Conservation (phyloP, 2,329 filamentous ascomycete genomes). For the Aspergillus felis region DNA sequence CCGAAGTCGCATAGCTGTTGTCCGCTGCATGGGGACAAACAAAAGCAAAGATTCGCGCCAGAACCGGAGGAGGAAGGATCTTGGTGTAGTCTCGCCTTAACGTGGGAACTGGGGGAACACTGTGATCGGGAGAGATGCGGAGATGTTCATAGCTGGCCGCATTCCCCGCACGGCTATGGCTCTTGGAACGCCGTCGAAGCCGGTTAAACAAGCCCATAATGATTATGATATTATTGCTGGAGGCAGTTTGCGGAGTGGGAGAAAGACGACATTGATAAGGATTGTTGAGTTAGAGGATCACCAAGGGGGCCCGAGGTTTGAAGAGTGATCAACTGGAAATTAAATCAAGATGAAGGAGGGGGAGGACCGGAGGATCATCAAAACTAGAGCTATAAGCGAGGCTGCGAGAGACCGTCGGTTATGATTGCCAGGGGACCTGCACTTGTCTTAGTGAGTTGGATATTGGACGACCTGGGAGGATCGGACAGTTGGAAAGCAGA, state of each 20-base stretch:
- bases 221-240: neutral
- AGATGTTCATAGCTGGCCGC: conserved; percentile 19
- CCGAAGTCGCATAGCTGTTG: conserved; percentile 73
- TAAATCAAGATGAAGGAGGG: neutral
- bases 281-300: neutral
- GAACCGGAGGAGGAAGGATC: conserved; percentile 62
- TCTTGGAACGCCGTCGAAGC: conserved; percentile 26
- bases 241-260: neutral
- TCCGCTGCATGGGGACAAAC: conserved; percentile 82
- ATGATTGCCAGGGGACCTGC: neutral
- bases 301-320: neutral
- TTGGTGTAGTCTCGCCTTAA: conserved; percentile 38
- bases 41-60: conserved; percentile 72
- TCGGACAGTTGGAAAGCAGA: neutral
- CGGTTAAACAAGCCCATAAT: conserved; percentile 31
- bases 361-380: neutral
- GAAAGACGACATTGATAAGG: conserved; percentile 3
- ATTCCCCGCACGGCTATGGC: conserved; percentile 24
- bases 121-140: conserved; percentile 9
- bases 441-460: neutral
- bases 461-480: too few species aligned
- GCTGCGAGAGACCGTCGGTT: neutral
- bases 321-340: neutral
- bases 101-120: conserved; percentile 17
- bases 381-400: neutral